These are phyloP conservation scores for Chimonanthus salicifolius DNA, from an alignment of 164 flowering plant genomes.

Conservation along the genomic window DNA sequence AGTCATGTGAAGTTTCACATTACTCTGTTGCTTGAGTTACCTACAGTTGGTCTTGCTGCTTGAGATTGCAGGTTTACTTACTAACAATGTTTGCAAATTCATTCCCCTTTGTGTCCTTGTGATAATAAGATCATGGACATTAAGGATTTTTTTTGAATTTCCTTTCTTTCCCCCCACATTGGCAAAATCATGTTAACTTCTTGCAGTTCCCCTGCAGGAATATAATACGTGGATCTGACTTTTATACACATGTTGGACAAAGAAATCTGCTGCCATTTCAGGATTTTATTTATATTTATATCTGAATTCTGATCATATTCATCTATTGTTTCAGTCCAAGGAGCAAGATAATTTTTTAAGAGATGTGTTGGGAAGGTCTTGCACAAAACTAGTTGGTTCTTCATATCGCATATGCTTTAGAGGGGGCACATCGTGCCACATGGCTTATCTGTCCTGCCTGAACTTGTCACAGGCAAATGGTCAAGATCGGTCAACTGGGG, in stretches of 20 bases:
- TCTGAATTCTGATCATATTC: not conserved
- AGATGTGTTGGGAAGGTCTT: not conserved
- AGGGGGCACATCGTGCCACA: not conserved
- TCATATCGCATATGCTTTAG: not conserved
- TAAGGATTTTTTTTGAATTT: not conserved
- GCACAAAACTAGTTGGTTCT: not conserved
- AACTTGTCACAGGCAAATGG: no score
- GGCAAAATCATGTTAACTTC: conserved; percentile 31
- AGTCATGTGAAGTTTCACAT: no score
- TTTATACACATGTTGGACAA: conserved; percentile 30
- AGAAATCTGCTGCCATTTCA: conserved; percentile 27
- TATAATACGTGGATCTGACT: conserved; percentile 32
- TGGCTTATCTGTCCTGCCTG: no score
- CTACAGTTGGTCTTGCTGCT: not conserved
- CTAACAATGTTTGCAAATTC: not conserved
- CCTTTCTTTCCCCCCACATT: not conserved
- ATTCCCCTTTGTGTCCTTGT: not conserved
- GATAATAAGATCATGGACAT: not conserved
- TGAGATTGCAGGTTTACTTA: not conserved
- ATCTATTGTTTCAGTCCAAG: conserved; percentile 2
- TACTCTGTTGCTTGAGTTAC: not conserved
- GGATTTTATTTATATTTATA: not conserved
- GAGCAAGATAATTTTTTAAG: not conserved
- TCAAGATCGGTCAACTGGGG: no score
- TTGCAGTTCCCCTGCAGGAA: conserved; percentile 56